Base-by-base conservation (phyloP, 176 grass and related monocot species). In the Bothriochloa decipiens region DNA sequence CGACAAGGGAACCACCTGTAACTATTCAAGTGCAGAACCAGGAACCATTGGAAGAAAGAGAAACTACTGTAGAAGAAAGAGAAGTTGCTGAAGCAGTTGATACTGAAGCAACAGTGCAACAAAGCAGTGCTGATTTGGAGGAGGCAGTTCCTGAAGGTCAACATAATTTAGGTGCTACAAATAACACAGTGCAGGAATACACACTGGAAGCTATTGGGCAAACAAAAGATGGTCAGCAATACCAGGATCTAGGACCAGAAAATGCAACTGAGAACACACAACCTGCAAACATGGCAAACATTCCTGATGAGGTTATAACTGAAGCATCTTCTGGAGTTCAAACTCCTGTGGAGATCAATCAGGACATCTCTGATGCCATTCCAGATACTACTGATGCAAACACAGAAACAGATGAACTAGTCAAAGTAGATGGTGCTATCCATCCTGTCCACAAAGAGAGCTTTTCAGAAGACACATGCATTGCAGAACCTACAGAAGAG, bases 241-340 rank as follows among this genome's bases (percentile, higher is more conserved):
- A 57, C 67, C 87, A 84, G 6, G 45, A 78, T 83, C 35, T 82
- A 68, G 83, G 57, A 58, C 8, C 36, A 83, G 74, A n/a, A 86
- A n/a, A 90, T 60, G 45, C 80, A 74, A 86, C 27, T 0, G 68
- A 83, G 67, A 62, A 68, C 46, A 68, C 36, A 86, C 65, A 79
- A 23, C 74, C 60, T 29, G 12, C 43, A 86, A 82, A 27, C 14
- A 60, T 14, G 35, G 42, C 20, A 61, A 79, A 23, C 28, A 65
- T 68, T 83, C 66, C 68, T 39, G 45, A 46, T 4, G 79, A 74
- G 27, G 74, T 86, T 86, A 22, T 82, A 68, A 58, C 35, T 47
- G 46, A 90, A 86, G 79, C 27, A 39, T 15, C 20, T 46, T 35
- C 36, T 46, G 79, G 25, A 83, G 16, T 68, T 60, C 74, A 79